Percentiles rank a stretch among this genome's conserved stretches.
Conservation (phyloP, 257 asterid species). For the Solanum gandarillasii region DNA sequence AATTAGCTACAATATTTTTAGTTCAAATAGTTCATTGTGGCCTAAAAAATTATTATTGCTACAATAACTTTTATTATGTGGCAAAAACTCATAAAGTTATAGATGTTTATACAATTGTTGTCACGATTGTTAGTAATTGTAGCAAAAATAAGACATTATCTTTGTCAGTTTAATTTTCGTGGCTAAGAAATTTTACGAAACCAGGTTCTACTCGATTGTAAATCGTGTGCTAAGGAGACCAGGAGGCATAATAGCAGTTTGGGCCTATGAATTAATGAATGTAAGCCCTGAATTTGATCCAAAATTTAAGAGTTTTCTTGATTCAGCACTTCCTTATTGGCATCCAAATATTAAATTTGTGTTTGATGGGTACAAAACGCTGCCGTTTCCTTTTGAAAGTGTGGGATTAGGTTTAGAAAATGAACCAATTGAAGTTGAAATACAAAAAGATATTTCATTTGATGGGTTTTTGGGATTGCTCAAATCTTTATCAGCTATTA, state of each 20-base stretch:
- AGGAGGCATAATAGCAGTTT: conserved; percentile 12
- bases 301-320: not conserved
- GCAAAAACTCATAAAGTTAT: too few species aligned
- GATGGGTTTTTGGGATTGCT: conserved; percentile 5
- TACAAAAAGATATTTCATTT: conserved; percentile 11
- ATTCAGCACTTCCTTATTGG: conserved; percentile 5
- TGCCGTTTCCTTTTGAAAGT: conserved; percentile 9
- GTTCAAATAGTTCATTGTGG: too few species aligned
- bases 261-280: not conserved
- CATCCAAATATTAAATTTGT: not conserved
- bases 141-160: too few species aligned
- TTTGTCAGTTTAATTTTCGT: too few species aligned
- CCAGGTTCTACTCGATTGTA: not conserved
- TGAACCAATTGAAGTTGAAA: conserved; percentile 1
- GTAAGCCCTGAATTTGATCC: conserved; percentile 1
- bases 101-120: too few species aligned
- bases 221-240: conserved; percentile 11
- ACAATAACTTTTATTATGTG: too few species aligned
- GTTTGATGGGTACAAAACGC: not conserved
- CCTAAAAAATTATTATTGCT: too few species aligned
- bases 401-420: conserved; percentile 13
- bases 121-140: too few species aligned
- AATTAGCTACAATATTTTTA: too few species aligned
- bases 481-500: conserved; percentile 7
- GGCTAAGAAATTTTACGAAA: too few species aligned